A percentile compares a stretch with the other conserved stretches of the same genome.
phyloP scores from a whole-genome alignment of 202 grass and related monocot species.

The Setaria viridis region DNA sequence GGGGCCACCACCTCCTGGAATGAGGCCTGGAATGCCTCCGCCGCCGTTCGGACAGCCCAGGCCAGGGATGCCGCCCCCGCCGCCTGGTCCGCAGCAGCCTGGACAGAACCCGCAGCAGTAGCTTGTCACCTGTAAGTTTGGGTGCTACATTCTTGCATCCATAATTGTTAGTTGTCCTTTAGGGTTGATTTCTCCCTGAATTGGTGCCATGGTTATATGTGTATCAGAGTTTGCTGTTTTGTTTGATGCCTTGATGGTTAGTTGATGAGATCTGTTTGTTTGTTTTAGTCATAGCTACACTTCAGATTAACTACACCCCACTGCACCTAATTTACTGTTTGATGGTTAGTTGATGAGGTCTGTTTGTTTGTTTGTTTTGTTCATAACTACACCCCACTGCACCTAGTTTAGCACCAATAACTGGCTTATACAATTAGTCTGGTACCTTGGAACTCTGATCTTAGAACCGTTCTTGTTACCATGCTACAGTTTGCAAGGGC shows the following conservation, averaged over 20 bases:
- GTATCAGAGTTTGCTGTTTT: background rate
- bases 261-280: background rate
- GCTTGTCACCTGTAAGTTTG: conserved; percentile 39
- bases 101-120: conserved; percentile 81
- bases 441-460: background rate
- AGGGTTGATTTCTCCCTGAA: background rate
- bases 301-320: too few species aligned
- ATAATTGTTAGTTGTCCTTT: background rate
- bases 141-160: background rate
- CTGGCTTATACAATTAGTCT: background rate
- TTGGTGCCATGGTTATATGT: background rate
- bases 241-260: background rate
- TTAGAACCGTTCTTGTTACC: background rate
- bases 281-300: background rate
- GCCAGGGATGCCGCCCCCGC: conserved; percentile 82
- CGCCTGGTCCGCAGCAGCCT: conserved; percentile 81
- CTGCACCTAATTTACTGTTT: too few species aligned
- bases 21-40: conserved; percentile 86
- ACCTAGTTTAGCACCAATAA: background rate
- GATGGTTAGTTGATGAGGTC: too few species aligned
- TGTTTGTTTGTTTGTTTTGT: too few species aligned
- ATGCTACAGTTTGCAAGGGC: background rate
- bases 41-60: conserved; percentile 75
- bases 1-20: conserved; percentile 71
- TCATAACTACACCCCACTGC: too few species aligned